These are phyloP conservation scores for Penicillium brevicompactum DNA, from an alignment of 2,329 filamentous ascomycete genomes.

Conservation along the genomic window DNA sequence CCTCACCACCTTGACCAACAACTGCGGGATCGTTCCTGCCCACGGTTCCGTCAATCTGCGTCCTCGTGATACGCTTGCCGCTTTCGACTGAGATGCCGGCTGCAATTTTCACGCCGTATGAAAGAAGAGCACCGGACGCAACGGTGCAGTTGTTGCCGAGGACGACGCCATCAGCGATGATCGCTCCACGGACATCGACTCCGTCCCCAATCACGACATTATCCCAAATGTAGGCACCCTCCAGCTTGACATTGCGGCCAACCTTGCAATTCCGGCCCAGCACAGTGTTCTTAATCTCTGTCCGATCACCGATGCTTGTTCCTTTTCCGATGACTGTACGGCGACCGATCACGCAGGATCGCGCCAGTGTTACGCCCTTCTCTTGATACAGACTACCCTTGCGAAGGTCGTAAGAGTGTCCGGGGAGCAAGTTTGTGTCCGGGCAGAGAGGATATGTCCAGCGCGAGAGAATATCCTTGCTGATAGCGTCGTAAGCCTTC, in stretches of 20 bases:
- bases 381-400: constrained; percentile 76
- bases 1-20: constrained; percentile 62
- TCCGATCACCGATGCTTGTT: constrained; percentile 73
- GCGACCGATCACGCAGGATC: constrained; percentile 69
- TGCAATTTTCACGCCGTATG: constrained; percentile 73
- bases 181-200: constrained; percentile 67
- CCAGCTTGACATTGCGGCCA: constrained; percentile 77
- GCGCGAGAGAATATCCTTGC: constrained; percentile 78
- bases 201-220: constrained; percentile 76
- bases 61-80: constrained; percentile 47
- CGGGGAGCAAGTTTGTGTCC: constrained; percentile 79
- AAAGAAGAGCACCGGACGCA: constrained; percentile 74
- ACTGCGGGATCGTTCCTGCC: constrained; percentile 52
- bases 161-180: constrained; percentile 72
- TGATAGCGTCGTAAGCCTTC: constrained; percentile 86
- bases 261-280: constrained; percentile 85
- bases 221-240: constrained; percentile 87
- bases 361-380: constrained; percentile 71
- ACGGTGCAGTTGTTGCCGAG: constrained; percentile 73
- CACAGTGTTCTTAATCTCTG: constrained; percentile 71
- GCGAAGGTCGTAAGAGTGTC: constrained; percentile 73
- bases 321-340: constrained; percentile 75
- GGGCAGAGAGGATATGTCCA: constrained; percentile 90
- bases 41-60: constrained; percentile 47
- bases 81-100: constrained; percentile 55